phyloP scores from a whole-genome alignment of 1,284 basidiomycete species.

The Leccinum fallax region DNA sequence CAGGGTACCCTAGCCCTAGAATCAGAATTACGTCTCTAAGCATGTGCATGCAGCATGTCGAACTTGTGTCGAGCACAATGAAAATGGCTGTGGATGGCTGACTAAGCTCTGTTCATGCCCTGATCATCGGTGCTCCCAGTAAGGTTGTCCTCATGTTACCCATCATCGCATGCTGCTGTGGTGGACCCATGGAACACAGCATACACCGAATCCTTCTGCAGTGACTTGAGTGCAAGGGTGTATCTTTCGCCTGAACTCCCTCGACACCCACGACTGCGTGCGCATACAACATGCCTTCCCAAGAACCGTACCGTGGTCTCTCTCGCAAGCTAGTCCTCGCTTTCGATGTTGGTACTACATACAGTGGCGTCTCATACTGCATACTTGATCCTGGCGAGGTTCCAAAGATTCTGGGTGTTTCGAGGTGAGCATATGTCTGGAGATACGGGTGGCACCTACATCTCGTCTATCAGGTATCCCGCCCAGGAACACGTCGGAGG shows the following conservation, averaged over 20 bases:
- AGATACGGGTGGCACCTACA: neutral
- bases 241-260: neutral
- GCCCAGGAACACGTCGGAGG: slow-evolving; percentile 42
- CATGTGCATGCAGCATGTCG: neutral
- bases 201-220: neutral
- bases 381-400: slow-evolving; percentile 48
- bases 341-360: too few relatives aligned
- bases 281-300: too few relatives aligned
- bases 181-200: neutral
- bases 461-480: slow-evolving; percentile 38
- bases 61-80: neutral
- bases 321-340: too few relatives aligned
- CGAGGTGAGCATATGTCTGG: slow-evolving; percentile 31
- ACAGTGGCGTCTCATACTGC: slow-evolving; percentile 35
- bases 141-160: slow-evolving; percentile 1
- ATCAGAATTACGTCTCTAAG: neutral
- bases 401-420: slow-evolving; percentile 47
- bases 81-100: neutral
- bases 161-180: slow-evolving; percentile 2
- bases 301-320: too few relatives aligned
- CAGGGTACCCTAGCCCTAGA: neutral
- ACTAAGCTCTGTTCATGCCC: neutral
- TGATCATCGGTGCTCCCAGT: neutral
- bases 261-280: neutral
- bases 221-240: neutral